Base-by-base conservation (phyloP, 2,329 filamentous ascomycete species). In the Paecilomyces fulvus region DNA sequence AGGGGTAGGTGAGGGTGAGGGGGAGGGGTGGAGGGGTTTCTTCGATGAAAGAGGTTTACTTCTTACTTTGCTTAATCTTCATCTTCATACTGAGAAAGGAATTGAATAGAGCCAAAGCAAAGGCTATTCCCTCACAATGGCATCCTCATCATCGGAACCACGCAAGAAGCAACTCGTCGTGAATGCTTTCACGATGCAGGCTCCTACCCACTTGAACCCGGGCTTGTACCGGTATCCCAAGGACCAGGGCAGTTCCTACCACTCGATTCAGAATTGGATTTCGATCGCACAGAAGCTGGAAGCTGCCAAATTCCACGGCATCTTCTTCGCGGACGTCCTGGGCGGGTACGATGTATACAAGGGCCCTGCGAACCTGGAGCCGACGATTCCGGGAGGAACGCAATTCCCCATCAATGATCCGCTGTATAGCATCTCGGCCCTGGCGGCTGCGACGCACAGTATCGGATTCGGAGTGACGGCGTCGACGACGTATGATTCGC, bases 401-500 rank as follows among this genome's bases (percentile, higher is more conserved):
- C 75, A 76, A 51, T 76, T 75, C 58, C 75, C 74, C 5, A 71
- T 76, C 54, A 74, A 73, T n/a, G 74, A 76, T 57, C 70, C 73
- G 0, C 66, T 73, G 12, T 72, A 71, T 56, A 67, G 67, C 25
- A 69, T 80, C 11, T 69, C 77, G 0, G 77, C 77, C 2, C 74
- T 79, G 73, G 76, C 77, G 6, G 70, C 76, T 3, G 74, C 71
- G 2, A 78, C 78, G 0, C 72, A 77, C 58, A 74, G 71, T 20
- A 67, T 80, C 55, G 70, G 77, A 0, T 77, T 83, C 3, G 80
- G 78, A 0, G 77, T 80, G 0, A 83, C 80, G 0, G 80, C 79
- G 0, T 80, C 77, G 0, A 81, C 79, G 0, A 83, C 80, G 0
- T 82, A 81, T 54, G 79, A 83, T 21, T 72, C 79, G 52, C 79